Evolutionary conservation across 306 rosid genomes (phyloP), one percentile per base, ranked within the genome.

Genomic region (Rosa rugosa): DNA sequence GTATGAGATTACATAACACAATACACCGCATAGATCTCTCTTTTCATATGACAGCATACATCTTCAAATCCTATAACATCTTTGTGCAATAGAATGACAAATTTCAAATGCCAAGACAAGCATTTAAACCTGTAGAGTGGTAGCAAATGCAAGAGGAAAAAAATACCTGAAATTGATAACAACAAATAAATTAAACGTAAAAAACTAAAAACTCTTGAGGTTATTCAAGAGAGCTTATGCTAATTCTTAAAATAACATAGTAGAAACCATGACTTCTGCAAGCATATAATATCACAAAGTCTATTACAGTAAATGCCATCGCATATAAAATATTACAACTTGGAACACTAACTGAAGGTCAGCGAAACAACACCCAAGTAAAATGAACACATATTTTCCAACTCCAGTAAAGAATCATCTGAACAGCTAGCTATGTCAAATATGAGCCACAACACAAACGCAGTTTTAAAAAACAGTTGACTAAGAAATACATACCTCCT

Each of bases 401-500:
- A n/a, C 53, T 22, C 71, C 41, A 23, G 45, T 12, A 7, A 36
- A 59, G 18, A 66, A 20, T 57, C 49, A 76, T 69, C 72, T 49
- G 72, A 60, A 57, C 66, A 46, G 62, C 79, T 64, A 17, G 31
- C 34, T 31, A 31, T 63, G 5, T 12, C 38, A 54, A 22, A 54
- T 27, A 42, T 1, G 5, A 41, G 18, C 11, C 57, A 59, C 40
- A 36, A 11, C 41, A 42, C 6, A 22, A 41, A 40, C 2, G 23
- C 40, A 71, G 20, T 69, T 44, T 23, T 22, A 64, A 16, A 46
- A 40, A 17, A 40, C 18, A 38, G 20, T 47, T 16, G 25, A 34
- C 42, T 23, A 17, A 45, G 76, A 79, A 51, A 80, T 41, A 38
- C 82, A 79, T 79, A 86, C 82, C 82, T 80, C 82, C 44, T 56